A percentile compares a stretch with the other conserved stretches of the same genome.
phyloP scores from a whole-genome alignment of 2,329 filamentous ascomycete genomes.

The Berkeleyomyces rouxiae region DNA sequence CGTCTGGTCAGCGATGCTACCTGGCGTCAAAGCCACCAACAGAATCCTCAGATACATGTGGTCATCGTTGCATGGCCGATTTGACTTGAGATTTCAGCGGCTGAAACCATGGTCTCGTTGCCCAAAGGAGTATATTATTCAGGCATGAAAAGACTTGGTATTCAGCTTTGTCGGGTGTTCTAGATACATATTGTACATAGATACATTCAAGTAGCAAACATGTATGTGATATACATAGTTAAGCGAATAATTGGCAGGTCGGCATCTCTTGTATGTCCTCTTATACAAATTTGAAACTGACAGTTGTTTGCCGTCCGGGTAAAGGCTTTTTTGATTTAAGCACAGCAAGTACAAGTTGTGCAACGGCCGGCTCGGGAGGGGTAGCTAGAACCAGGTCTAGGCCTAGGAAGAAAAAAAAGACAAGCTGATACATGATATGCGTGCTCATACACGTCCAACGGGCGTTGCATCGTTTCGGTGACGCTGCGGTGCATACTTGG shows the following conservation, averaged over 20 bases:
- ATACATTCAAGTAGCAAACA: too few relatives aligned
- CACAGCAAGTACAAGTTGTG: too few relatives aligned
- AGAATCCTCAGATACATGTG: too few relatives aligned
- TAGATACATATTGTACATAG: too few relatives aligned
- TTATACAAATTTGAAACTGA: neutral
- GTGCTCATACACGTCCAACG: neutral
- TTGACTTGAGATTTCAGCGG: too few relatives aligned
- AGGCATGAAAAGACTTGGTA: too few relatives aligned
- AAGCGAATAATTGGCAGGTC: neutral
- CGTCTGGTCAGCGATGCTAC: neutral
- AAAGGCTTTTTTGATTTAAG: too few relatives aligned
- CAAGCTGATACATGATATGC: neutral
- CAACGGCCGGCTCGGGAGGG: neutral
- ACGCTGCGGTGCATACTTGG: neutral
- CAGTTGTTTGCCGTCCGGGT: neutral
- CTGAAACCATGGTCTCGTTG: too few relatives aligned
- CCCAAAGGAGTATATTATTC: too few relatives aligned
- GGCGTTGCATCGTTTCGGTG: neutral
- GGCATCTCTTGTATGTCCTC: neutral
- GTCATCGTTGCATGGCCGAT: too few relatives aligned
- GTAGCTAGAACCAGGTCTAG: neutral
- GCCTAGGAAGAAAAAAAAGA: neutral
- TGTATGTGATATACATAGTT: neutral
- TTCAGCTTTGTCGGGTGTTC: too few relatives aligned
- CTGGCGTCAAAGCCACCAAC: neutral